Conservation (phyloP, 1,284 basidiomycete species). For the Veloporphyrellus conicus region DNA sequence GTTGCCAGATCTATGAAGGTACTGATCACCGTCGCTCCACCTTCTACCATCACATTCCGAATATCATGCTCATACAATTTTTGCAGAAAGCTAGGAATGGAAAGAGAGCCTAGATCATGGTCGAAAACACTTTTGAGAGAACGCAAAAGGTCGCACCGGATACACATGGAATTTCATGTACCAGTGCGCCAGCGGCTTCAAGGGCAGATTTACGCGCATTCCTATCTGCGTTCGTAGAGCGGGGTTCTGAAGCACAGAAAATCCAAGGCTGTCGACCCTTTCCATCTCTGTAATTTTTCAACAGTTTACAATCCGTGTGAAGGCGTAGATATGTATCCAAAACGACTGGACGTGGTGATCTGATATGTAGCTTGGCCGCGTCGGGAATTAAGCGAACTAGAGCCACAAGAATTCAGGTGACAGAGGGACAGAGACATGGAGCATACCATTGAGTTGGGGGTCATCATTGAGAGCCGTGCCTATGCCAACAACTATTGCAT, state of each 20-base stretch:
- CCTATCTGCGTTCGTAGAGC: slow-evolving; percentile 32
- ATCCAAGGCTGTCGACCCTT: slow-evolving; percentile 75
- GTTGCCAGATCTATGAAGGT: slow-evolving; percentile 57
- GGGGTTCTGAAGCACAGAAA: slow-evolving; percentile 42
- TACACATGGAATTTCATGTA: slow-evolving; percentile 41
- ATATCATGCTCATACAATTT: slow-evolving; percentile 55
- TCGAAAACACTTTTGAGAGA: slow-evolving; percentile 6
- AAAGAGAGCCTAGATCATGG: slow-evolving; percentile 38
- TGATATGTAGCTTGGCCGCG: slow-evolving; percentile 31
- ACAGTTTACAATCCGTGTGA: slow-evolving; percentile 64
- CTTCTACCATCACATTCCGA: slow-evolving; percentile 89
- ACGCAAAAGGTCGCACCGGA: slow-evolving; percentile 26
- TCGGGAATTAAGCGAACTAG: slow-evolving; percentile 45
- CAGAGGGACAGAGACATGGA: not conserved
- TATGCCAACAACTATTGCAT: slow-evolving; percentile 88
- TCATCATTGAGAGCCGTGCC: slow-evolving; percentile 90
- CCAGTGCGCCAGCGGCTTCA: slow-evolving; percentile 50
- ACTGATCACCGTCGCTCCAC: slow-evolving; percentile 80
- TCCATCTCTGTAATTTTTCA: slow-evolving; percentile 60
- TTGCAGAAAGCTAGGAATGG: slow-evolving; percentile 50
- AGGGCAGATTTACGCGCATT: slow-evolving; percentile 42
- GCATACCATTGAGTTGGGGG: slow-evolving; percentile 86
- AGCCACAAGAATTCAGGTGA: slow-evolving; percentile 29
- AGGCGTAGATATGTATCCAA: slow-evolving; percentile 77
- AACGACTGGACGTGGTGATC: slow-evolving; percentile 78